phyloP scores from a whole-genome alignment of 73 alveolate species.

The Blepharisma japonicum region DNA sequence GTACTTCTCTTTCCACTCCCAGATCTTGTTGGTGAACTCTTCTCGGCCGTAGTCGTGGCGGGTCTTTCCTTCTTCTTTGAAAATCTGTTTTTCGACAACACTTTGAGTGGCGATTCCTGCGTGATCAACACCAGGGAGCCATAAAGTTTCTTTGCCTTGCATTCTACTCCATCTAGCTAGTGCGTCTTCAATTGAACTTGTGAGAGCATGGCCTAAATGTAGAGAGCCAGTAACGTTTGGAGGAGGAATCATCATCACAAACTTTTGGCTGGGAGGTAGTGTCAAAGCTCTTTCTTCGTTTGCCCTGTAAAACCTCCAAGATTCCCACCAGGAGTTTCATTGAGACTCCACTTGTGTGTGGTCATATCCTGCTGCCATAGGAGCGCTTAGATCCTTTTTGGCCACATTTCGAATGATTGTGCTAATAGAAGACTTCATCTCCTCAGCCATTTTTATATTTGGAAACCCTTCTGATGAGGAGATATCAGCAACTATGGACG shows the following conservation, averaged over 20 bases:
- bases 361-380: constrained; percentile 80
- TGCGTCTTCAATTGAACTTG: constrained; percentile 89
- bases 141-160: constrained; percentile 76
- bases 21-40: constrained; percentile 70
- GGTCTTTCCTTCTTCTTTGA: constrained; percentile 83
- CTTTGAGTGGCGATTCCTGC: constrained; percentile 97
- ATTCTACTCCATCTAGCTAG: constrained; percentile 80
- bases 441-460: background rate
- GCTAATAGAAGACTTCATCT: background rate
- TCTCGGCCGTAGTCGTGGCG: constrained; percentile 94
- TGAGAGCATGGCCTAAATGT: constrained; percentile 90
- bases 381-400: constrained; percentile 5
- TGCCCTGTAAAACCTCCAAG: constrained; percentile 79
- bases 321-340: constrained; percentile 97
- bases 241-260: constrained; percentile 98
- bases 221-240: constrained; percentile 99
- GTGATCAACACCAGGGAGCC: constrained; percentile 98
- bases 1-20: constrained; percentile 92
- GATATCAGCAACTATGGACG: no score
- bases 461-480: no score
- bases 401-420: background rate
- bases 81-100: constrained; percentile 85
- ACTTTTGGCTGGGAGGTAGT: constrained; percentile 76
- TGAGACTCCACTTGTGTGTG: constrained; percentile 89
- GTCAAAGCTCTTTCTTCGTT: constrained; percentile 67